Evolutionary conservation across 2,329 filamentous ascomycete genomes (phyloP).

Genomic region (Trichoderma oligosporum): DNA sequence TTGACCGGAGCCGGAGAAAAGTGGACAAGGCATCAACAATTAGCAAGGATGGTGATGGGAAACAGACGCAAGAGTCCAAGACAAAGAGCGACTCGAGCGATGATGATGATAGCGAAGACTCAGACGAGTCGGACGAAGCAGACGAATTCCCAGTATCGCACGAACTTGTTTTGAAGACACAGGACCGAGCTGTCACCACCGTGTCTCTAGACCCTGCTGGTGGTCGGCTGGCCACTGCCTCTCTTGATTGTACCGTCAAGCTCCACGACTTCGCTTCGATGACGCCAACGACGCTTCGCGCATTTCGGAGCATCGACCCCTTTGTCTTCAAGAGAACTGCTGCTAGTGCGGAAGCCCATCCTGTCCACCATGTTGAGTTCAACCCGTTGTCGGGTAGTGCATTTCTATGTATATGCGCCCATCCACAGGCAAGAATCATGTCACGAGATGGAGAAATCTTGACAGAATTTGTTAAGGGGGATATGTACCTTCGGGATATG

Average conservation of each 20-base stretch:
- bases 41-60: constrained; percentile 19
- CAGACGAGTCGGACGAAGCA: constrained; percentile 64
- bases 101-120: constrained; percentile 40
- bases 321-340: constrained; percentile 67
- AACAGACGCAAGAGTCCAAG: constrained; percentile 22
- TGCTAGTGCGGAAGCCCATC: constrained; percentile 74
- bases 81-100: constrained; percentile 43
- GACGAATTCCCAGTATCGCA: constrained; percentile 92
- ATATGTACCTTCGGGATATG: constrained; percentile 98
- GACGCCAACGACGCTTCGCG: constrained; percentile 89
- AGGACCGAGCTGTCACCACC: constrained; percentile 81
- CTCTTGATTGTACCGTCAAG: constrained; percentile 85
- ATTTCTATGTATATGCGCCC: constrained; percentile 82
- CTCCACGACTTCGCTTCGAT: constrained; percentile 94
- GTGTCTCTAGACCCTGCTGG: constrained; percentile 82
- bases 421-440: constrained; percentile 85
- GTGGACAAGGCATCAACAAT: constrained; percentile 24
- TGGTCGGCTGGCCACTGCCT: constrained; percentile 81
- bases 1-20: constrained; percentile 70
- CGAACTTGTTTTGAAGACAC: constrained; percentile 87
- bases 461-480: constrained; percentile 90
- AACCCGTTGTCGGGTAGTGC: constrained; percentile 75
- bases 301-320: constrained; percentile 89
- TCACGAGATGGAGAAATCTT: constrained; percentile 82
- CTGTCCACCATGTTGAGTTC: constrained; percentile 82